A percentile compares a stretch with the other conserved stretches of the same genome.
Evolutionary conservation across 176 grass and related monocot species (phyloP).

Genomic region (Ampelocalamus luodianensis): DNA sequence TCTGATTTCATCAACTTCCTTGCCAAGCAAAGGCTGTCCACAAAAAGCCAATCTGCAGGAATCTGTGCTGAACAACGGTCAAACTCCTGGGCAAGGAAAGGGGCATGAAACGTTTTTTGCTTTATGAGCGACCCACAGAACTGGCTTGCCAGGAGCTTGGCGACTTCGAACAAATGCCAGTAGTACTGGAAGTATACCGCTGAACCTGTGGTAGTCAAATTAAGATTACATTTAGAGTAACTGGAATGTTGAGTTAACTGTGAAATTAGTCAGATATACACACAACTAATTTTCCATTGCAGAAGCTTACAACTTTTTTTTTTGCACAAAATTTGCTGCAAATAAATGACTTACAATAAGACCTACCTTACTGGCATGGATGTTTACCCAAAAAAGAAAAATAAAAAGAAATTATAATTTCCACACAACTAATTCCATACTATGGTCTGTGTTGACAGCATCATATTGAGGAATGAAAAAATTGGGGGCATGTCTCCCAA

Average conservation of each 20-base stretch:
- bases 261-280: not conserved
- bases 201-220: constrained; percentile 62
- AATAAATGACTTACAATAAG: constrained; percentile 18
- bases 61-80: constrained; percentile 56
- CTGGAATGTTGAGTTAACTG: not conserved
- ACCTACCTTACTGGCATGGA: constrained; percentile 14
- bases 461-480: constrained; percentile 15
- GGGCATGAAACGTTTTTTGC: constrained; percentile 63
- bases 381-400: not conserved
- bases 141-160: constrained; percentile 66
- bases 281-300: not conserved
- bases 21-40: constrained; percentile 62
- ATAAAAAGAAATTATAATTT: not conserved
- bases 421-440: not conserved
- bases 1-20: constrained; percentile 53
- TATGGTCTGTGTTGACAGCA: constrained; percentile 14
- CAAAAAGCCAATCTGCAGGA: constrained; percentile 72
- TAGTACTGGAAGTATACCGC: constrained; percentile 66
- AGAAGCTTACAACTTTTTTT: not conserved
- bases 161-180: constrained; percentile 62
- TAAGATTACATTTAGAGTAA: constrained; percentile 30
- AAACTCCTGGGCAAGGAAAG: constrained; percentile 71
- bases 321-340: not conserved
- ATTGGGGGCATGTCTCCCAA: not conserved
- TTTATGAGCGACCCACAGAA: constrained; percentile 83